Conservation (phyloP, 306 rosid genomes). For the Crotalaria pallida region DNA sequence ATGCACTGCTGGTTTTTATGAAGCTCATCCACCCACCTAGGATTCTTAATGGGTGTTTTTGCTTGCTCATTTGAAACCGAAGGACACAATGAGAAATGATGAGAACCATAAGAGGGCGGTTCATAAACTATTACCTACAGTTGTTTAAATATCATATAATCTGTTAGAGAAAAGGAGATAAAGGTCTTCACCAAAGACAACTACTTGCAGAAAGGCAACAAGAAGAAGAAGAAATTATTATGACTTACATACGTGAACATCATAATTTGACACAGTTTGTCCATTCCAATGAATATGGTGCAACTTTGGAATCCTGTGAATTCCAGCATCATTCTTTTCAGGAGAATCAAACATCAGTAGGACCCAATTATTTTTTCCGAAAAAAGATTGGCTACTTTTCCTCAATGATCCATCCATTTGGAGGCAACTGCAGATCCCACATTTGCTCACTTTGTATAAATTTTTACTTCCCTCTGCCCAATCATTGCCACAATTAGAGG, state of each 20-base stretch:
- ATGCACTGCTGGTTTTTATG: conserved; percentile 44
- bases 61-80: conserved; percentile 43
- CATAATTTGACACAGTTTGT: conserved; percentile 42
- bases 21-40: conserved; percentile 79
- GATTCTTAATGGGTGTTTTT: conserved; percentile 43
- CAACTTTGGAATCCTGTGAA: conserved; percentile 55
- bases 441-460: conserved; percentile 19
- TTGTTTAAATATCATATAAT: conserved; percentile 20
- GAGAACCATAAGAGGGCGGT: conserved; percentile 60
- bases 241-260: conserved; percentile 98
- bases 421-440: conserved; percentile 34
- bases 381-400: conserved; percentile 35
- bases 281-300: conserved; percentile 86
- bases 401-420: conserved; percentile 43
- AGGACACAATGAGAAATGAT: conserved; percentile 57
- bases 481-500: conserved; percentile 36
- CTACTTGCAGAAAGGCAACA: conserved; percentile 18
- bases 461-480: conserved; percentile 23
- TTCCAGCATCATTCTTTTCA: conserved; percentile 36
- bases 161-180: conserved; percentile 14
- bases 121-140: conserved; percentile 75
- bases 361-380: conserved; percentile 46
- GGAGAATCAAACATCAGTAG: conserved; percentile 44
- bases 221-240: conserved; percentile 35
- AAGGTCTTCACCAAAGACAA: conserved; percentile 18